Evolutionary conservation across 164 flowering plant genomes (phyloP).

Genomic region (Sedum album): DNA sequence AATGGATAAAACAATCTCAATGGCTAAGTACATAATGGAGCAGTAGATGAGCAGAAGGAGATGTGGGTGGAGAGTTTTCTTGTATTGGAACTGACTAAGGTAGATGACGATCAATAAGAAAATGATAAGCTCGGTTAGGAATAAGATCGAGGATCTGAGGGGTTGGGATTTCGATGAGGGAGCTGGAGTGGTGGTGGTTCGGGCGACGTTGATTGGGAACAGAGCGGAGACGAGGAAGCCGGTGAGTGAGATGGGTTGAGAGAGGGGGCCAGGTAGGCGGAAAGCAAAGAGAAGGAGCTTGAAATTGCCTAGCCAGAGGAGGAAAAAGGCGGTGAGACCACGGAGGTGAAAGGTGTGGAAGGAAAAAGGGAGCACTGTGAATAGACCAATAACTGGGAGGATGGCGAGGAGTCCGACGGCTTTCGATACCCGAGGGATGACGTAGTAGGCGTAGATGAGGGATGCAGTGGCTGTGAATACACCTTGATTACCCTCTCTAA

Average conservation of each 20-base stretch:
- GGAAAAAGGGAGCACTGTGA: slow-evolving; percentile 25
- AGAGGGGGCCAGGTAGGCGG: slow-evolving; percentile 26
- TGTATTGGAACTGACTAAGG: slow-evolving; percentile 14
- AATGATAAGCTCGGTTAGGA: background rate
- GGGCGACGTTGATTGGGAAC: slow-evolving; percentile 31
- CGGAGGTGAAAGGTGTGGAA: slow-evolving; percentile 22
- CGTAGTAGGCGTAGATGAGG: slow-evolving; percentile 23
- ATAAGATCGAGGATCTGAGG: background rate
- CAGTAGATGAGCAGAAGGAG: slow-evolving; percentile 22
- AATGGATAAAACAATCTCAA: slow-evolving; percentile 23
- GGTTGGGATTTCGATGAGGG: background rate
- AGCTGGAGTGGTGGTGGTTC: background rate
- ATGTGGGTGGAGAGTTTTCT: slow-evolving; percentile 11
- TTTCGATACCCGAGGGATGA: slow-evolving; percentile 15
- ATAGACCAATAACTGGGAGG: slow-evolving; percentile 27
- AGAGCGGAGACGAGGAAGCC: slow-evolving; percentile 27
- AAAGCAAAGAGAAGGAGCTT: slow-evolving; percentile 41
- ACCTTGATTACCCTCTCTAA: slow-evolving; percentile 21
- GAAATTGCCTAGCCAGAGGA: slow-evolving; percentile 37
- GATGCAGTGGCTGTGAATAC: slow-evolving; percentile 19
- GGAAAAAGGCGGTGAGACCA: slow-evolving; percentile 25
- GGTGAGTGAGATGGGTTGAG: slow-evolving; percentile 10
- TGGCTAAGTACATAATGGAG: slow-evolving; percentile 20
- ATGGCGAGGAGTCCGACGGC: slow-evolving; percentile 26
- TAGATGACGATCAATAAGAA: slow-evolving; percentile 8